phyloP scores from a whole-genome alignment of 1,139 yeast species.

The Diutina catenulata region DNA sequence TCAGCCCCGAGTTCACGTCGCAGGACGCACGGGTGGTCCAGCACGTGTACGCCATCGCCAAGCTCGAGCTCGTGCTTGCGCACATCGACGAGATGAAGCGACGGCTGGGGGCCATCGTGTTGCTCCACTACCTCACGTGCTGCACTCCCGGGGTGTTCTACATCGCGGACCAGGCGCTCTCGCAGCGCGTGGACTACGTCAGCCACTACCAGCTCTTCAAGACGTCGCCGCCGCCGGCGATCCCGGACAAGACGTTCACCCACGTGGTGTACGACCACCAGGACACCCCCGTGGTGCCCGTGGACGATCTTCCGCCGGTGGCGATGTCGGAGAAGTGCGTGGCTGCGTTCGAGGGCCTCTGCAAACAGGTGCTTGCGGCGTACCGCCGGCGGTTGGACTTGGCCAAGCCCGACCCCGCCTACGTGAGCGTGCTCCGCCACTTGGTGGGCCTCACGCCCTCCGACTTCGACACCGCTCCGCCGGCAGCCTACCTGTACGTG shows the following conservation, averaged over 20 bases:
- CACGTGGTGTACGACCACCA: conserved; percentile 2
- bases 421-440: background rate
- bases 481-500: background rate
- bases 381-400: background rate
- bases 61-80: conserved; percentile 18
- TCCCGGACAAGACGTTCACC: background rate
- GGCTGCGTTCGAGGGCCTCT: background rate
- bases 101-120: background rate
- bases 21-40: conserved; percentile 28
- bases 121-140: background rate
- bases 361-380: background rate
- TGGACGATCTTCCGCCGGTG: conserved; percentile 2
- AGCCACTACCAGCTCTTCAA: conserved; percentile 1
- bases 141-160: conserved; percentile 3
- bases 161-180: conserved; percentile 1
- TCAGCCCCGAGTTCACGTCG: conserved; percentile 10
- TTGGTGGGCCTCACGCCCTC: background rate
- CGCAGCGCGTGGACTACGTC: background rate
- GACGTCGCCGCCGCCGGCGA: background rate
- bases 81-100: conserved; percentile 7
- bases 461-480: background rate
- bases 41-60: conserved; percentile 27
- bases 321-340: conserved; percentile 2
- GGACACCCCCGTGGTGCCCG: background rate
- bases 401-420: background rate